phyloP scores from a whole-genome alignment of 768 basidiomycete genomes.

The Termitomyces sp. region DNA sequence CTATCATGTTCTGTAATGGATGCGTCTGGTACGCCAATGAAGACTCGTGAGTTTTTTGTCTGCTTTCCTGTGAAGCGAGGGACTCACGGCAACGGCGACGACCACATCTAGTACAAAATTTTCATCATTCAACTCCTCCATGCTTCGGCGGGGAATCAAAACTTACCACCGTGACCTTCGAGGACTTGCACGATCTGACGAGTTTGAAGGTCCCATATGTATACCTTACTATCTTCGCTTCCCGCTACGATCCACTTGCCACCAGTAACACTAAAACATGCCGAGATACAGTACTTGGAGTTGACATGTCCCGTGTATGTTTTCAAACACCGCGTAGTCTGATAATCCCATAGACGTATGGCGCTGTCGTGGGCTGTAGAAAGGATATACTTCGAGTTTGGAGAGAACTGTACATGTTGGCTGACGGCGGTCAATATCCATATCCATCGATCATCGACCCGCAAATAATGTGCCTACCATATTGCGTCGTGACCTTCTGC shows the following conservation, averaged over 20 bases:
- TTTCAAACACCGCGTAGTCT: conserved; percentile 85
- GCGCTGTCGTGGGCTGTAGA: conserved; percentile 92
- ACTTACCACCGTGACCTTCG: conserved; percentile 67
- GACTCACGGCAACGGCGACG: conserved; percentile 69
- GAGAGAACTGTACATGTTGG: conserved; percentile 91
- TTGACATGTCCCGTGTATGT: conserved; percentile 85
- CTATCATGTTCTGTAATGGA: conserved; percentile 82
- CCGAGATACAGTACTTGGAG: conserved; percentile 77
- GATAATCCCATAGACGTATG: conserved; percentile 94
- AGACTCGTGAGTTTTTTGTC: conserved; percentile 5
- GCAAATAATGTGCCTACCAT: conserved; percentile 40
- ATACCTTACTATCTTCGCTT: conserved; percentile 84
- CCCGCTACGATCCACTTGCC: conserved; percentile 91
- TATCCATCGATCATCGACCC: neutral
- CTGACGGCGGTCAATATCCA: conserved; percentile 29
- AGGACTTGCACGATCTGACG: conserved; percentile 79
- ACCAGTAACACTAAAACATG: conserved; percentile 80
- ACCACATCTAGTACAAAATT: conserved; percentile 52
- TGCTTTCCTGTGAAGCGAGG: neutral
- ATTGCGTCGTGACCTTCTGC: conserved; percentile 86
- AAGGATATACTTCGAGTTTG: conserved; percentile 92
- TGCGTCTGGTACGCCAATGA: conserved; percentile 53
- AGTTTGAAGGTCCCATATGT: conserved; percentile 89
- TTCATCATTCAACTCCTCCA: neutral
- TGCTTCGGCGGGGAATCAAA: neutral